A percentile compares a stretch with the other conserved stretches of the same genome.
These are phyloP conservation scores for Gossypium davidsonii DNA, from an alignment of 441 rosid genomes.

Conservation along the genomic window DNA sequence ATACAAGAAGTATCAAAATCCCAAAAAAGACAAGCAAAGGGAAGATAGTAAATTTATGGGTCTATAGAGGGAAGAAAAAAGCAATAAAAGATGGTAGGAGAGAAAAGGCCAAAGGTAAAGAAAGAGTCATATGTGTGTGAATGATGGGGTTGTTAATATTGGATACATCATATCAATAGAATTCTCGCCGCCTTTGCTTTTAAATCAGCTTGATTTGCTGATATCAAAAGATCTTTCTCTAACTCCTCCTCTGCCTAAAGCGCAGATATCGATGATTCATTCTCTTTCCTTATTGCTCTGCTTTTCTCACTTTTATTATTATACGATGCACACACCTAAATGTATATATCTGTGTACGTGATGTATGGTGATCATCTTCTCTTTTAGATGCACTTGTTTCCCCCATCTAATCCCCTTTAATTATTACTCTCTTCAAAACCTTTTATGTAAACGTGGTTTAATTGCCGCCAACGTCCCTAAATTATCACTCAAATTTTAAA, in stretches of 20 bases:
- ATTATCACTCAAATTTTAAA: background rate
- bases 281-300: background rate
- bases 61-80: background rate
- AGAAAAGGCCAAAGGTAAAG: background rate
- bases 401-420: too few relatives aligned
- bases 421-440: too few relatives aligned
- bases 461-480: too few relatives aligned
- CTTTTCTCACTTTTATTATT: background rate
- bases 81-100: background rate
- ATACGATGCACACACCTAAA: background rate
- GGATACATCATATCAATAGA: slow-evolving; percentile 30
- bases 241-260: background rate
- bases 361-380: background rate
- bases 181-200: slow-evolving; percentile 76
- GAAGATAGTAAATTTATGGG: background rate
- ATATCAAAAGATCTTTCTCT: background rate
- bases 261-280: background rate
- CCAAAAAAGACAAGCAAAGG: background rate
- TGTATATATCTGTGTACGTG: background rate
- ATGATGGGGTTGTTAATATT: background rate
- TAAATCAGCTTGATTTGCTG: slow-evolving; percentile 28
- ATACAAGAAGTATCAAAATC: slow-evolving; percentile 4
- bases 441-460: too few relatives aligned
- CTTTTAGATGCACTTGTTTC: too few relatives aligned
- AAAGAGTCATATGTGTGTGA: background rate